Conservation (phyloP, 1,284 basidiomycete species). For the Singerocomus rubriflavus region DNA sequence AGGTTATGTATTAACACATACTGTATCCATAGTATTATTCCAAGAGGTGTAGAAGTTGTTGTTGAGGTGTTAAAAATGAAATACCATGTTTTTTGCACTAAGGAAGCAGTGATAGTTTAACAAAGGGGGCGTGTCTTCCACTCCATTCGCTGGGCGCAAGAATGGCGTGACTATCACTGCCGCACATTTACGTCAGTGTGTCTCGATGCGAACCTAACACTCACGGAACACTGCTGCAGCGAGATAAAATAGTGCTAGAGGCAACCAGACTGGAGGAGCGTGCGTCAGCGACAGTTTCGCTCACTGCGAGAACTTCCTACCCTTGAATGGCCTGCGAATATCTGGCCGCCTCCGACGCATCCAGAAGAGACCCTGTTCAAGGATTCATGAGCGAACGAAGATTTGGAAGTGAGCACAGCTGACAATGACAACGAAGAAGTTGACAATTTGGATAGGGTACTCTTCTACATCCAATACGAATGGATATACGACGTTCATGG, state of each 20-base stretch:
- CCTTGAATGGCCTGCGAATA: constrained; percentile 55
- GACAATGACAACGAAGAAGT: constrained; percentile 53
- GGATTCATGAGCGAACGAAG: background rate
- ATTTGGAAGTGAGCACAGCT: background rate
- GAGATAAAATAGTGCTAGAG: constrained; percentile 54
- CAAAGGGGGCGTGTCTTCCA: constrained; percentile 57
- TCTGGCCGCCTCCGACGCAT: constrained; percentile 50
- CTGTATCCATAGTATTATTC: too few relatives aligned
- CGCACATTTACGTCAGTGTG: background rate
- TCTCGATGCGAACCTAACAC: constrained; percentile 7
- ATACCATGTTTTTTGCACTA: too few relatives aligned
- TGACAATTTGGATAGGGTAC: constrained; percentile 56
- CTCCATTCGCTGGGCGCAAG: constrained; percentile 48
- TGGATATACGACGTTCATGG: constrained; percentile 44
- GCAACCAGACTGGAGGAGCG: constrained; percentile 48
- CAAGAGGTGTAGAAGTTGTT: too few relatives aligned
- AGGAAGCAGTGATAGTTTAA: background rate
- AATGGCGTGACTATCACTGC: constrained; percentile 56
- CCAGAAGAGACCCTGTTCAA: constrained; percentile 52
- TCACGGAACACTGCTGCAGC: constrained; percentile 50
- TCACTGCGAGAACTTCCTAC: constrained; percentile 20
- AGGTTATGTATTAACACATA: too few relatives aligned
- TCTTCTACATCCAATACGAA: constrained; percentile 58
- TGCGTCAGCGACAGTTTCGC: background rate
- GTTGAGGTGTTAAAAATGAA: too few relatives aligned